Percentiles rank a stretch among this genome's conserved stretches.
These are phyloP conservation scores for Lyophyllum semitale DNA, from an alignment of 768 basidiomycete genomes.

Conservation along the genomic window DNA sequence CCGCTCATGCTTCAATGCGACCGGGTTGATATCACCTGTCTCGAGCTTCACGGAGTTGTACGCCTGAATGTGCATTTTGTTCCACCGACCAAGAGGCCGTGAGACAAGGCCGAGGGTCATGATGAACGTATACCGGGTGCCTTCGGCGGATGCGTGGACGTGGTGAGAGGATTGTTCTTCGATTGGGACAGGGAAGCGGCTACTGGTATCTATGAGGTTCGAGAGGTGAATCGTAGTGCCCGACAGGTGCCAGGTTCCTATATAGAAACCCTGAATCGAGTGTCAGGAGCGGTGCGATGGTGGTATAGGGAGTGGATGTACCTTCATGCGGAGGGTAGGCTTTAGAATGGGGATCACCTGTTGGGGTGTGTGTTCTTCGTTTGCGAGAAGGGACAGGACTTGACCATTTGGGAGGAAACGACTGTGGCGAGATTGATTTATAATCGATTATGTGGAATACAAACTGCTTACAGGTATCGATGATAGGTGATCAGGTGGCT, in stretches of 20 bases:
- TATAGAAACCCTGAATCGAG: constrained; percentile 58
- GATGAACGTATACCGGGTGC: constrained; percentile 63
- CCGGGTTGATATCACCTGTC: constrained; percentile 68
- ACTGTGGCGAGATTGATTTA: constrained; percentile 34
- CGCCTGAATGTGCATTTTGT: constrained; percentile 70
- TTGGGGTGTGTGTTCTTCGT: constrained; percentile 72
- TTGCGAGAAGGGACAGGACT: constrained; percentile 83
- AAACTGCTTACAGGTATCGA: constrained; percentile 71
- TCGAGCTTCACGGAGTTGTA: constrained; percentile 80
- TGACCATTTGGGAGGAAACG: constrained; percentile 88
- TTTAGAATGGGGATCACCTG: constrained; percentile 77
- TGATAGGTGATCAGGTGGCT: constrained; percentile 91
- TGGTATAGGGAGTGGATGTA: constrained; percentile 22
- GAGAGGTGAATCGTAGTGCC: constrained; percentile 61
- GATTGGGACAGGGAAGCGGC: constrained; percentile 33
- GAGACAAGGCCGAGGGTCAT: constrained; percentile 76
- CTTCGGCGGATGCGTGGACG: constrained; percentile 13
- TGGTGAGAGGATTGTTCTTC: constrained; percentile 5
- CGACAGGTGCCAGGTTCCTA: constrained; percentile 73
- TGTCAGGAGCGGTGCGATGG: not conserved
- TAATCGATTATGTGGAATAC: not conserved
- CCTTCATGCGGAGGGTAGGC: constrained; percentile 79
- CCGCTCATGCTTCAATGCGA: constrained; percentile 80
- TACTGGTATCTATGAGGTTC: constrained; percentile 64
- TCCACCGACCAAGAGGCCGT: constrained; percentile 83